Percentiles rank a stretch among this genome's conserved stretches.
These are phyloP conservation scores for Phytophthora sansomeana DNA, from an alignment of 352 stramenopile species.

Conservation along the genomic window DNA sequence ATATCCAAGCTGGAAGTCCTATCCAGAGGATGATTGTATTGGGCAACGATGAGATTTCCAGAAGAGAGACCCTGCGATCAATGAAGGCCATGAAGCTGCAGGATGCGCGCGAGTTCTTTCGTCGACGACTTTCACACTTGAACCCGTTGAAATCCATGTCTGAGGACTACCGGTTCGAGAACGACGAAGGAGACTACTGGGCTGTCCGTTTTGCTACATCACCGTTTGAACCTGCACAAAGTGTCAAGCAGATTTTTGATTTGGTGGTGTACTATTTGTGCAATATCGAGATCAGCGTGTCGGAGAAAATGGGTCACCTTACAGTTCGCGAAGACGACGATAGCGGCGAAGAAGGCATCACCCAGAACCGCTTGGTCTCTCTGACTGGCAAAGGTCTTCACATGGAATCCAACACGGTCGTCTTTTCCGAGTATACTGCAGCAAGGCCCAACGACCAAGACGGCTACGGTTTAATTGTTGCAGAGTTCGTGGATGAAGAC, in stretches of 20 bases:
- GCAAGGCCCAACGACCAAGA: conserved; percentile 7
- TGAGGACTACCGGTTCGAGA: conserved; percentile 44
- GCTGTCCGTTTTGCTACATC: conserved; percentile 38
- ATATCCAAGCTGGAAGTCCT: conserved; percentile 40
- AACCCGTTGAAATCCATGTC: conserved; percentile 36
- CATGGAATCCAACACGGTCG: conserved; percentile 45
- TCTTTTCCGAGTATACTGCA: conserved; percentile 38
- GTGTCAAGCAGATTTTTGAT: conserved; percentile 48
- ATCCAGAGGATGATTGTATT: conserved; percentile 38
- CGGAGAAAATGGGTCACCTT: conserved; percentile 42
- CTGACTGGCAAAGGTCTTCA: conserved; percentile 35
- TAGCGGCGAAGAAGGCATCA: conserved; percentile 28
- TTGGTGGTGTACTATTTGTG: conserved; percentile 41
- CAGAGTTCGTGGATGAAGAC: conserved; percentile 47
- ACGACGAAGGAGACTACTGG: conserved; percentile 34
- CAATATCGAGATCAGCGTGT: conserved; percentile 53
- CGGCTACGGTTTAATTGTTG: conserved; percentile 36
- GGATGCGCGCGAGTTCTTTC: conserved; percentile 29
- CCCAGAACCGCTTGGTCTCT: conserved; percentile 38
- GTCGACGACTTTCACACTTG: conserved; percentile 21
- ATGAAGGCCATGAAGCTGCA: conserved; percentile 37
- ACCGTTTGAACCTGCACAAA: conserved; percentile 32
- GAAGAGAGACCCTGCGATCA: conserved; percentile 12
- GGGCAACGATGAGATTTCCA: conserved; percentile 19
- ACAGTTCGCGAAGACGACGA: conserved; percentile 53